Evolutionary conservation across 2,329 filamentous ascomycete genomes (phyloP), one percentile per base, ranked within the genome.

Genomic region (Diaporthe ilicicola): DNA sequence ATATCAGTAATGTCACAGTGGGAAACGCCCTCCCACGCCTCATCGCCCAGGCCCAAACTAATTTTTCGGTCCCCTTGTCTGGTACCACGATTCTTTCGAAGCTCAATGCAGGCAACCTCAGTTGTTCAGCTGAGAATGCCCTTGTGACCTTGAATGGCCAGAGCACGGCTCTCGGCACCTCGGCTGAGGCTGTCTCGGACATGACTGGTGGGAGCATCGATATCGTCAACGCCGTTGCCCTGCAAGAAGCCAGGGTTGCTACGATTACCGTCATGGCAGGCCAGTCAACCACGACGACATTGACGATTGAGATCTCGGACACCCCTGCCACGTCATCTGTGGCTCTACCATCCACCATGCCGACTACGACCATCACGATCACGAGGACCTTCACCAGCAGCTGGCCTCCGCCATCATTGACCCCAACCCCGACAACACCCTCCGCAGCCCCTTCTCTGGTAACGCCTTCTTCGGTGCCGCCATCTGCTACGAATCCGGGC

Each of bases 121-220:
- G 93, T 68, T 99, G 96, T 80, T 89, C 90, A 10, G 90, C 91
- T 0, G 92, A 98, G 79, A 98, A 98, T 76, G 92, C 94, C 0
- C 86, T 99, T 4, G 92, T 98, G 19, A 94, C 93, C 0, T 97
- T 98, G 79, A 89, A 93, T 75, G 92, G 91, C 5, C 80, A 81
- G 69, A 81, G 83, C 2, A 78, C 81, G 4, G 81, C 84, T 37
- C 74, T 77, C 17, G 79, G 80, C 22, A 76, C 75, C 17, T 76
- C 74, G 5, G 72, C 78, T 19, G 73, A 77, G 7, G 75, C 78
- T 48, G 78, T 78, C 8, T 71, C 74, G 8, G 76, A 74, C 34
- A 37, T 59, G n/a, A 70, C 53, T 24, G 74, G 72, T 24, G 29
- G 73, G 68, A 48, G 65, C 29, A 34, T 39, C 39, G 64, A 61